Conservation (phyloP, 139 green algal species). For the Chlorella sp. region DNA sequence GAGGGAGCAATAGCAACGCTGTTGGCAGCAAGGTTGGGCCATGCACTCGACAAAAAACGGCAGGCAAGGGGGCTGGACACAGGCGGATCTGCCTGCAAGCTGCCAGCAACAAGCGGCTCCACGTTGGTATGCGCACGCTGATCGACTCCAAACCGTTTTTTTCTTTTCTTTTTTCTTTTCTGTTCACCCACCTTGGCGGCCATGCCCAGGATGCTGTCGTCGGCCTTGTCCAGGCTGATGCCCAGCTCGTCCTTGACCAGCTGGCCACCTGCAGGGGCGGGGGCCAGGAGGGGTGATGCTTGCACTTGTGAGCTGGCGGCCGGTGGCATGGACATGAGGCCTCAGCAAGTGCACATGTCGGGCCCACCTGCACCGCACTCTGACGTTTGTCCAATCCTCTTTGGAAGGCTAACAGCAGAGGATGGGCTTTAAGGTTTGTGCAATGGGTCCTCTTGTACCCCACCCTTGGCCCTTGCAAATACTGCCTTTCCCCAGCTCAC, state of each 20-base stretch:
- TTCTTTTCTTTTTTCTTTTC: too few relatives aligned
- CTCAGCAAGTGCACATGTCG: not conserved
- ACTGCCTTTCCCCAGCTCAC: conserved; percentile 39
- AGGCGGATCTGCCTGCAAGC: not conserved
- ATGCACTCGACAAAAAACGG: not conserved
- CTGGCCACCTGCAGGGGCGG: conserved; percentile 51
- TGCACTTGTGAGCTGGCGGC: too few relatives aligned
- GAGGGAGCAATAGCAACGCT: not conserved
- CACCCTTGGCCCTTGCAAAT: too few relatives aligned
- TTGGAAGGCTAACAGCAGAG: too few relatives aligned
- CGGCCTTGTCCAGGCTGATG: conserved; percentile 94
- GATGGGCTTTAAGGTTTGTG: too few relatives aligned
- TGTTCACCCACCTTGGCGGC: conserved; percentile 84
- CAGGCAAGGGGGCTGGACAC: not conserved
- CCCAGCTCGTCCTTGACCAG: conserved; percentile 99
- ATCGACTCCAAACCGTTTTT: too few relatives aligned
- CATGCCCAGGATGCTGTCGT: conserved; percentile 71
- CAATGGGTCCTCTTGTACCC: too few relatives aligned
- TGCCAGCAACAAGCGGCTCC: not conserved
- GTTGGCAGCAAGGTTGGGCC: not conserved
- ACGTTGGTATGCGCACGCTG: too few relatives aligned
- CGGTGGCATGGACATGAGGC: too few relatives aligned
- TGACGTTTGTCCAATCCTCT: not conserved
- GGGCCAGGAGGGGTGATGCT: not conserved
- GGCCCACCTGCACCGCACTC: not conserved